These are phyloP conservation scores for Xerocomus cyaneibrunnescens DNA, from an alignment of 1,284 basidiomycete genomes.

Conservation along the genomic window DNA sequence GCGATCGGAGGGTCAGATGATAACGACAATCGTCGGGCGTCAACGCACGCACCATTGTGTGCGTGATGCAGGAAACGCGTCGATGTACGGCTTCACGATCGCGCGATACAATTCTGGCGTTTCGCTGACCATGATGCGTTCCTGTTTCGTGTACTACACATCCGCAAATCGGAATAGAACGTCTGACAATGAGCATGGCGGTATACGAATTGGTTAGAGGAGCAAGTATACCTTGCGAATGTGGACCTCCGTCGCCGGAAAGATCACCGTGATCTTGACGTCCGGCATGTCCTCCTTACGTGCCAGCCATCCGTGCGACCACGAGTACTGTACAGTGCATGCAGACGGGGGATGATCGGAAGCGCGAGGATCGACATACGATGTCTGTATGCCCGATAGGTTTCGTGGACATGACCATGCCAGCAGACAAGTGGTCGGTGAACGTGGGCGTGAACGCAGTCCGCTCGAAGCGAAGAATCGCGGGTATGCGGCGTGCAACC, in stretches of 20 bases:
- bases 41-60: conserved; percentile 72
- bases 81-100: conserved; percentile 79
- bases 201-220: no score
- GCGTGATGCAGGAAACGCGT: conserved; percentile 66
- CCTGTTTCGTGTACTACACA: conserved; percentile 76
- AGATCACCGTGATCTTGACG: conserved; percentile 71
- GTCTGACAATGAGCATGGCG: not conserved
- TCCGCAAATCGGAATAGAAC: not conserved
- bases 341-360: not conserved
- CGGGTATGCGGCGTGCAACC: not conserved
- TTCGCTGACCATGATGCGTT: conserved; percentile 72
- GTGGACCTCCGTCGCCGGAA: conserved; percentile 81
- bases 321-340: conserved; percentile 37
- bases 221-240: conserved; percentile 73
- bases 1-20: not conserved
- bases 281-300: conserved; percentile 38
- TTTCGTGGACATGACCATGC: conserved; percentile 34
- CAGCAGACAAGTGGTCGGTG: not conserved
- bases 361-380: conserved; percentile 28
- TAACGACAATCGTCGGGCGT: no score
- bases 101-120: conserved; percentile 71
- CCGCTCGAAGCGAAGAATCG: conserved; percentile 1
- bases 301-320: conserved; percentile 44
- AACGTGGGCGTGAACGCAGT: conserved; percentile 1
- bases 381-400: conserved; percentile 49